Conservation (phyloP, 192 early-diverging fungal genomes). For the Backusella psychrophila region DNA sequence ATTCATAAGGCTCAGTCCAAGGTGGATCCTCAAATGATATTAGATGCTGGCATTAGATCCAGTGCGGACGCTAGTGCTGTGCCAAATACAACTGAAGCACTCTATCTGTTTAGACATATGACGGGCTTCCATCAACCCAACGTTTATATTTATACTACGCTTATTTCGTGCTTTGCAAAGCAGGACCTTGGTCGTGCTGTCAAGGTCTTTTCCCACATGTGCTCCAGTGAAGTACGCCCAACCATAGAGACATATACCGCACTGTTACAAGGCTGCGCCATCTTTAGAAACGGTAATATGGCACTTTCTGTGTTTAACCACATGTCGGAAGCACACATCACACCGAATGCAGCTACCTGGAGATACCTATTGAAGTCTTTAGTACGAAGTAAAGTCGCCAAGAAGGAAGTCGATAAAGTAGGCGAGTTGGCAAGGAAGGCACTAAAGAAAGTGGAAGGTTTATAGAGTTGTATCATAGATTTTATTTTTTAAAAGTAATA, state of each 20-base stretch:
- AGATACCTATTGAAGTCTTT: slow-evolving; percentile 30
- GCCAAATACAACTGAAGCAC: slow-evolving; percentile 11
- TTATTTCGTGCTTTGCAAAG: slow-evolving; percentile 36
- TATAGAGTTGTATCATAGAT: slow-evolving; percentile 1
- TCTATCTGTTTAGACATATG: slow-evolving; percentile 15
- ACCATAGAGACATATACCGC: slow-evolving; percentile 23
- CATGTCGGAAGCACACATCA: slow-evolving; percentile 15
- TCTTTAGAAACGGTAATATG: slow-evolving; percentile 18
- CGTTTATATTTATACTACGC: slow-evolving; percentile 32
- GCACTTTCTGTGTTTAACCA: slow-evolving; percentile 21
- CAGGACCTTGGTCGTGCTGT: slow-evolving; percentile 16
- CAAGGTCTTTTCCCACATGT: slow-evolving; percentile 26
- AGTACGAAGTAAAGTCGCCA: slow-evolving; percentile 23
- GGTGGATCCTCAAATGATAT: background rate
- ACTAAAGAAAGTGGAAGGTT: background rate
- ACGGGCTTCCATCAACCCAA: slow-evolving; percentile 21
- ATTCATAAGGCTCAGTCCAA: background rate
- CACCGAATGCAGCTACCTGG: slow-evolving; percentile 26
- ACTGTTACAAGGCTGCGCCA: slow-evolving; percentile 32
- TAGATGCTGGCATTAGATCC: background rate
- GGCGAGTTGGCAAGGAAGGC: slow-evolving; percentile 1
- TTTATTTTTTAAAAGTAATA: background rate
- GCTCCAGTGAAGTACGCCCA: slow-evolving; percentile 11
- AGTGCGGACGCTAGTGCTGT: background rate
- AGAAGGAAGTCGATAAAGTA: slow-evolving; percentile 24